Evolutionary conservation across 2,329 filamentous ascomycete species (phyloP).

Genomic region (Scedosporium boydii): DNA sequence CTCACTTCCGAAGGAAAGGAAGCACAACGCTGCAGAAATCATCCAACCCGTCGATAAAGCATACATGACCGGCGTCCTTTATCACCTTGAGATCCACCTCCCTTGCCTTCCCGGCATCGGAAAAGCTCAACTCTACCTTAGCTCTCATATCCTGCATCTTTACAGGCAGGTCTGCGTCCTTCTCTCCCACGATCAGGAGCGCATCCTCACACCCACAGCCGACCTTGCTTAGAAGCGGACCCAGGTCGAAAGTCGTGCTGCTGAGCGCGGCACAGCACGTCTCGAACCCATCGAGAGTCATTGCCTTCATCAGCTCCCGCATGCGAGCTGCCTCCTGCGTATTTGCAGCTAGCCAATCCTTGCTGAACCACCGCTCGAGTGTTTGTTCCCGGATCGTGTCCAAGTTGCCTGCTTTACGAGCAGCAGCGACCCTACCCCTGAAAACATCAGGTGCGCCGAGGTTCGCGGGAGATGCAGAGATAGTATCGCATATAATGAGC

Average conservation of each 20-base stretch:
- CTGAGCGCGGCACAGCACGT: slow-evolving; percentile 29
- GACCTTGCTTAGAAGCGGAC: slow-evolving; percentile 22
- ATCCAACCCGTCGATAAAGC: slow-evolving; percentile 26
- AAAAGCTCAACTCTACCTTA: slow-evolving; percentile 23
- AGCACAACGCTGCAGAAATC: slow-evolving; percentile 19
- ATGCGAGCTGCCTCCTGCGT: slow-evolving; percentile 25
- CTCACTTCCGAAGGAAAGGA: slow-evolving; percentile 13
- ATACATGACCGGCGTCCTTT: slow-evolving; percentile 26
- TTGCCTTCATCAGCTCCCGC: slow-evolving; percentile 24
- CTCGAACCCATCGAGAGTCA: slow-evolving; percentile 29
- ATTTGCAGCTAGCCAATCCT: slow-evolving; percentile 24
- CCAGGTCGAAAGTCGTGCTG: slow-evolving; percentile 27
- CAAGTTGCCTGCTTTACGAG: slow-evolving; percentile 22
- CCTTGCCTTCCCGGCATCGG: slow-evolving; percentile 14
- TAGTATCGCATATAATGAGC: slow-evolving; percentile 30
- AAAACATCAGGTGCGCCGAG: slow-evolving; percentile 26
- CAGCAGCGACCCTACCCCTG: slow-evolving; percentile 22
- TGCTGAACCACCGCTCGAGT: slow-evolving; percentile 31
- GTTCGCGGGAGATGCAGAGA: slow-evolving; percentile 26
- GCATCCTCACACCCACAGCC: slow-evolving; percentile 24
- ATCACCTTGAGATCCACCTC: slow-evolving; percentile 24
- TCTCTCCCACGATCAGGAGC: slow-evolving; percentile 29
- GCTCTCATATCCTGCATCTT: slow-evolving; percentile 28
- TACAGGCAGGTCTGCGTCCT: slow-evolving; percentile 28
- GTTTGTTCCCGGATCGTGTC: slow-evolving; percentile 20